Conservation (phyloP, 1,284 basidiomycete genomes). For the Serendipita sp. region DNA sequence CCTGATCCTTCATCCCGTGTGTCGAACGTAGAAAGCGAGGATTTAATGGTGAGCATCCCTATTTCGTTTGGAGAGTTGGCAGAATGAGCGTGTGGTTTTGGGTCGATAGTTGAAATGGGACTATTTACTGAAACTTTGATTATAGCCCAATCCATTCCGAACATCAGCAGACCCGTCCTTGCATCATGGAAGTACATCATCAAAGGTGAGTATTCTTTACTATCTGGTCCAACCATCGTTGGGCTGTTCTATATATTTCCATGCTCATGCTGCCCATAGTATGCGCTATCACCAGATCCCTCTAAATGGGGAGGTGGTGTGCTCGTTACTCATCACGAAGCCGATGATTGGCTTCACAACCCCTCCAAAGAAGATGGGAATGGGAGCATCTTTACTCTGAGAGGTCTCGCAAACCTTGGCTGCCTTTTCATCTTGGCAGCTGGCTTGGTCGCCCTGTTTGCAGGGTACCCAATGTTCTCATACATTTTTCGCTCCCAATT, state of each 20-base stretch:
- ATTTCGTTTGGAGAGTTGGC: no score
- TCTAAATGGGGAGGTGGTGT: constrained; percentile 15
- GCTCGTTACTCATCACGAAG: constrained; percentile 16
- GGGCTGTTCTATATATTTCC: no score
- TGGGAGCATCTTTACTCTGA: constrained; percentile 50
- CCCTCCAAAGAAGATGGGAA: constrained; percentile 46
- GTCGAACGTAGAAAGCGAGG: no score
- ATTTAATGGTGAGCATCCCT: no score
- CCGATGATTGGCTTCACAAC: constrained; percentile 28
- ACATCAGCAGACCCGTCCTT: not conserved
- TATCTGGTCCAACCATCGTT: no score
- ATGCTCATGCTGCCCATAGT: constrained; percentile 12
- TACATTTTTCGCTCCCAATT: constrained; percentile 20
- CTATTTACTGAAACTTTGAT: no score
- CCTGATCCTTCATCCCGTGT: no score
- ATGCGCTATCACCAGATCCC: constrained; percentile 16
- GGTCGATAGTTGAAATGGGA: no score
- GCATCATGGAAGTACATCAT: no score
- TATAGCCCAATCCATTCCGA: not conserved
- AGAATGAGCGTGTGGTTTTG: no score
- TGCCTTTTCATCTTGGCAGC: constrained; percentile 53
- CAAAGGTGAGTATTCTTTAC: no score
- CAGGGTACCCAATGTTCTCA: constrained; percentile 27
- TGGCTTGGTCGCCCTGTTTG: constrained; percentile 56
- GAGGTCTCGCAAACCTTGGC: constrained; percentile 65